Percentiles rank a stretch among this genome's conserved stretches.
Evolutionary conservation across 2,329 filamentous ascomycete genomes (phyloP).

Genomic region (Botryotinia narcissicola): DNA sequence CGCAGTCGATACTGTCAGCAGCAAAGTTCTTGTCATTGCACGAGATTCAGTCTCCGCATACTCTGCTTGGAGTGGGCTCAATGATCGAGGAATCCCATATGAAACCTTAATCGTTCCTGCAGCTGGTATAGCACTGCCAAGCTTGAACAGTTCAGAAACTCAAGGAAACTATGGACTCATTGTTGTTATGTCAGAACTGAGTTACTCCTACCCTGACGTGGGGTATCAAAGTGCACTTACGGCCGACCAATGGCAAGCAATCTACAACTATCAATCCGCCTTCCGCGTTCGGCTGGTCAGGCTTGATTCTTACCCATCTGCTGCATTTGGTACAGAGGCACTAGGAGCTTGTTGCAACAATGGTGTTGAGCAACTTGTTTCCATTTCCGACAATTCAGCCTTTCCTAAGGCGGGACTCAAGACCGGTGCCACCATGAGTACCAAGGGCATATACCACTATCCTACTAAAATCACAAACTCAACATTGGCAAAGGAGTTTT

Average conservation of each 20-base stretch:
- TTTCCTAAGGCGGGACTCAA: conserved; percentile 54
- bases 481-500: conserved; percentile 53
- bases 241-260: conserved; percentile 52
- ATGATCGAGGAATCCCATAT: conserved; percentile 60
- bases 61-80: conserved; percentile 52
- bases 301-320: conserved; percentile 54
- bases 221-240: conserved; percentile 43
- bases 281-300: conserved; percentile 61
- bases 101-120: conserved; percentile 53
- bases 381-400: conserved; percentile 49
- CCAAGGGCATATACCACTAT: conserved; percentile 55
- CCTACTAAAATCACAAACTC: conserved; percentile 54
- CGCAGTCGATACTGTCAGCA: conserved; percentile 32
- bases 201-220: conserved; percentile 43
- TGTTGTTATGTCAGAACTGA: conserved; percentile 40
- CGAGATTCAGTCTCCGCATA: conserved; percentile 49
- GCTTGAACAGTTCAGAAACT: conserved; percentile 46
- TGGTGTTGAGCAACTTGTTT: conserved; percentile 50
- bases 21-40: conserved; percentile 55
- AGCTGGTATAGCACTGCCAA: conserved; percentile 49
- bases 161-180: conserved; percentile 57
- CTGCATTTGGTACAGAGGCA: conserved; percentile 44
- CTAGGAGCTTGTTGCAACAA: conserved; percentile 46
- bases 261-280: conserved; percentile 56
- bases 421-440: conserved; percentile 45